Percentiles rank a stretch among this genome's conserved stretches.
Evolutionary conservation across 2,329 filamentous ascomycete species (phyloP).

Genomic region (Tolypocladium sp.): DNA sequence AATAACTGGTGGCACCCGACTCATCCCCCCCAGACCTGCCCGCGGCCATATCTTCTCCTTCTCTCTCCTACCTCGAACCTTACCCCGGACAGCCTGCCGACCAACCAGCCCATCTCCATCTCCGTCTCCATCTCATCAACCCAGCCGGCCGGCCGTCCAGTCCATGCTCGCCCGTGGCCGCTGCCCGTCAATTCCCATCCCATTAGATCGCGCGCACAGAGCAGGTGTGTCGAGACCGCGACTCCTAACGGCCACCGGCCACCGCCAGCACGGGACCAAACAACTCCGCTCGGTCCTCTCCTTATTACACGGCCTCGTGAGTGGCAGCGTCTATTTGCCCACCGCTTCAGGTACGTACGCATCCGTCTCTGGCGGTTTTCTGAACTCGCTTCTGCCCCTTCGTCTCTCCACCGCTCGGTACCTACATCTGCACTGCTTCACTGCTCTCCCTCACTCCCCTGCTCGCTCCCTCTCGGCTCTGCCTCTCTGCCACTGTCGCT

Average conservation of each 20-base stretch:
- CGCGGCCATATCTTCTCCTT: conserved; percentile 13
- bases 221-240: not conserved
- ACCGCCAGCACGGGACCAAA: not conserved
- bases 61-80: conserved; percentile 1
- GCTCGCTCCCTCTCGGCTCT: not conserved
- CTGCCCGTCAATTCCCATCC: not conserved
- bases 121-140: not conserved
- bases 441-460: not conserved
- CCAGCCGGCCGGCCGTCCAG: not conserved
- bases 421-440: not conserved
- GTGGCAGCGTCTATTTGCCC: not conserved
- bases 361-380: not conserved
- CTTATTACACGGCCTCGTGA: not conserved
- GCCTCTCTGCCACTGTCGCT: not conserved
- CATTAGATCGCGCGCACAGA: not conserved
- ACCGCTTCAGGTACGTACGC: not conserved
- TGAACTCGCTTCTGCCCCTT: not conserved
- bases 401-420: not conserved
- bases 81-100: not conserved
- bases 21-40: conserved; percentile 15
- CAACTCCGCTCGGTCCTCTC: not conserved
- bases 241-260: not conserved
- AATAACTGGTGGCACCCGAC: conserved; percentile 2
- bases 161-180: not conserved
- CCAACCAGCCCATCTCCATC: not conserved